Evolutionary conservation across 2,329 filamentous ascomycete genomes (phyloP).

Genomic region (Annulohypoxylon truncatum): DNA sequence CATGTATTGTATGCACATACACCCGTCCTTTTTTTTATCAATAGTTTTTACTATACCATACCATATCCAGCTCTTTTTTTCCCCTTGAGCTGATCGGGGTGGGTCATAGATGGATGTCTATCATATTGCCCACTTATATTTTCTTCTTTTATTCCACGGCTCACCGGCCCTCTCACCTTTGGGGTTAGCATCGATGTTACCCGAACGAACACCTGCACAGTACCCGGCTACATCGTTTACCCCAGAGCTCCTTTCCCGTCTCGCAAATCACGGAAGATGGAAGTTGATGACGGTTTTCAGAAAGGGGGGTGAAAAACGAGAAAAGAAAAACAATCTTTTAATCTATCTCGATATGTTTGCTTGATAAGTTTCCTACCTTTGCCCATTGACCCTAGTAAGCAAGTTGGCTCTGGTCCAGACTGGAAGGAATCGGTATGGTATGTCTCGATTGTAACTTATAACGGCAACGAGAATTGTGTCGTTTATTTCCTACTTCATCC

Average conservation of each 20-base stretch:
- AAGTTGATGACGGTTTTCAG: conserved; percentile 14
- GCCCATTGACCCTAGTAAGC: conserved; percentile 38
- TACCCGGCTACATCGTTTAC: conserved; percentile 25
- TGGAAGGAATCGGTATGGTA: conserved; percentile 27
- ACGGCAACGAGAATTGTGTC: conserved; percentile 31
- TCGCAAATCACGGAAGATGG: conserved; percentile 6
- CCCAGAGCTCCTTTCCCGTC: conserved; percentile 14
- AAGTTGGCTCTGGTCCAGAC: conserved; percentile 29
- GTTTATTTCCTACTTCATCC: conserved; percentile 36
- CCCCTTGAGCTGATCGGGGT: conserved; percentile 21
- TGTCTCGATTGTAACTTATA: conserved; percentile 30
- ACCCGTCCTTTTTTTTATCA: conserved; percentile 24
- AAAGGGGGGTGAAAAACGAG: conserved; percentile 7
- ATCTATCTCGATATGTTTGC: conserved; percentile 33
- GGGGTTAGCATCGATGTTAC: conserved; percentile 23
- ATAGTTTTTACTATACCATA: conserved; percentile 16
- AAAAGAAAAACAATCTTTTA: conserved; percentile 29
- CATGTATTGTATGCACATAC: conserved; percentile 34
- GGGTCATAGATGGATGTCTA: conserved; percentile 26
- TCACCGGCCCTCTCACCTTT: conserved; percentile 14
- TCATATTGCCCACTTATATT: conserved; percentile 21
- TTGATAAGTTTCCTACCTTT: conserved; percentile 28
- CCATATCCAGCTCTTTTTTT: conserved; percentile 2
- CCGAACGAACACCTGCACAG: conserved; percentile 23
- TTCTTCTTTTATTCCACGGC: conserved; percentile 13